These are phyloP conservation scores for Spizellomyces sp. DNA, from an alignment of 192 early-diverging fungal genomes.

Conservation along the genomic window DNA sequence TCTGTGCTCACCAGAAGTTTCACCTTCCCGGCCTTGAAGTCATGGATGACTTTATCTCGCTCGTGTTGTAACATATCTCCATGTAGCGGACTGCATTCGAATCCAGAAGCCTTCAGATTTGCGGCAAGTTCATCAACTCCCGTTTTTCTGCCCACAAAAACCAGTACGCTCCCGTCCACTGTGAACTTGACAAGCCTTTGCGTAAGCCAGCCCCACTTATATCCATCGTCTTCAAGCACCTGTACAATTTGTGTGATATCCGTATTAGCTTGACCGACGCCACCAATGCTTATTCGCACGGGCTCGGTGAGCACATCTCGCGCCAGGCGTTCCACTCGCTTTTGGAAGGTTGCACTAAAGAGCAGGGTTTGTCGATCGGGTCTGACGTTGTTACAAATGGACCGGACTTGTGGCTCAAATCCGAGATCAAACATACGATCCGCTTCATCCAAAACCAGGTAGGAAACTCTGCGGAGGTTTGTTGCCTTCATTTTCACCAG, in stretches of 20 bases:
- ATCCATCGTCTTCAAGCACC: constrained; percentile 64
- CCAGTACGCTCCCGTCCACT: constrained; percentile 68
- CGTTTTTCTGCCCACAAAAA: constrained; percentile 76
- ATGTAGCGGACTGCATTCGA: constrained; percentile 68
- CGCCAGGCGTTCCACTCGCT: constrained; percentile 69
- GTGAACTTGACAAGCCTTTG: constrained; percentile 52
- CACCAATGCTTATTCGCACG: constrained; percentile 73
- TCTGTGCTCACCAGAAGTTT: constrained; percentile 61
- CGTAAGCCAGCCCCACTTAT: constrained; percentile 79
- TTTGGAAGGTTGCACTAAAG: constrained; percentile 81
- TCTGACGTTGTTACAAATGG: constrained; percentile 77
- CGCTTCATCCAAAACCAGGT: constrained; percentile 55
- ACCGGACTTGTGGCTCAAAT: constrained; percentile 75
- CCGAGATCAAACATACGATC: constrained; percentile 61
- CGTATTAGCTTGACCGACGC: constrained; percentile 67
- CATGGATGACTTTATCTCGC: constrained; percentile 70
- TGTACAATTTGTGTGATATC: constrained; percentile 73
- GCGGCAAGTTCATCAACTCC: constrained; percentile 70
- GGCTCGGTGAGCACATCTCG: constrained; percentile 72
- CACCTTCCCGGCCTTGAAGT: constrained; percentile 64
- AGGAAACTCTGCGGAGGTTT: constrained; percentile 71
- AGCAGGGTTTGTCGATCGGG: constrained; percentile 82
- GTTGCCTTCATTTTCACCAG: constrained; percentile 88
- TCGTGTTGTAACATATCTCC: constrained; percentile 78
- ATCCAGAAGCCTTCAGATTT: constrained; percentile 60